Evolutionary conservation across 257 asterid species (phyloP), one percentile per base, ranked within the genome.

Genomic region (Vinca minor): DNA sequence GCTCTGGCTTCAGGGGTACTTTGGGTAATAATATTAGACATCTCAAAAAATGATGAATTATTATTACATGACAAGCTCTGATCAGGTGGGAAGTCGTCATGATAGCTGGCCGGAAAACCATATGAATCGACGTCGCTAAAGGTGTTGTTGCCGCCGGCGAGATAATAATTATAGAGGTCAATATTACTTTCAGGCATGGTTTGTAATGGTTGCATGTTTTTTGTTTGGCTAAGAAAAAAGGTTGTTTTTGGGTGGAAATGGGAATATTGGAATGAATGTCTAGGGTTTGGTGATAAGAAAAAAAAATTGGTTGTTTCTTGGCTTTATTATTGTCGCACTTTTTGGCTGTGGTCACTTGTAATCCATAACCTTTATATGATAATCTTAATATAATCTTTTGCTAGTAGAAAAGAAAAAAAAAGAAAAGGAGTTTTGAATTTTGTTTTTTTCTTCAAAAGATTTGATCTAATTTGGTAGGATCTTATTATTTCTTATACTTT

Each of bases 161-260:
- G 32, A 9, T 67, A 45, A 32, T 76, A 69, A n/a, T n/a, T n/a
- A 69, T 74, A 66, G 11, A 69, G 71, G 58, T 65, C 63, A 1
- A 77, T n/a, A n/a, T n/a, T n/a, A n/a, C n/a, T n/a, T n/a, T n/a
- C n/a, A n/a, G n/a, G 78, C 58, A 82, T 68, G 63, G 78, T 71
- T 17, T 74, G 71, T 52, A 78, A 84, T 50, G n/a, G n/a, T n/a
- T n/a, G n/a, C 84, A 87, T 88, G 82, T 84, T 80, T 32, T 66
- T 55, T 10, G 59, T 64, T 2, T n/a, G 23, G 28, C 31, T 60
- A 65, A 36, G 26, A 48, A n/a, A n/a, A n/a, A n/a, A n/a, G n/a
- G n/a, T n/a, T n/a, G 26, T 44, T 63, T 70, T 70, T 45, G 62
- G 69, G 46, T 74, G 71, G 44, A 63, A 28, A 18, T 21, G 49